Evolutionary conservation across 2,329 filamentous ascomycete genomes (phyloP), one percentile per base, ranked within the genome.

Genomic region (Podosphaera leucotricha): DNA sequence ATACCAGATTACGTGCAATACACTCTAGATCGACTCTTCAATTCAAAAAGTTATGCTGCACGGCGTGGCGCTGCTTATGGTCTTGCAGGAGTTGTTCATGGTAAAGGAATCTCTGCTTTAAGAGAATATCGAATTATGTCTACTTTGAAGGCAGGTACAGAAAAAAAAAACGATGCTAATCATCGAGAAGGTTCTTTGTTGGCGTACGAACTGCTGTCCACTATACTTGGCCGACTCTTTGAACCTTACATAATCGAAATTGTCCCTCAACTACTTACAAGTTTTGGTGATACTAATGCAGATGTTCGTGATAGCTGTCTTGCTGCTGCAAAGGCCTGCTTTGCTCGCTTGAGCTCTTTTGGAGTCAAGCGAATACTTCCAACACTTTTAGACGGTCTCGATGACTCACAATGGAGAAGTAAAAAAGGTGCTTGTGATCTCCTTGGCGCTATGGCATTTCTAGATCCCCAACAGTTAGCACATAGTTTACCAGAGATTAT

Each of bases 351-450:
- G 45, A 95, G 85, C 62, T 95, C 90, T 0, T 98, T 82, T 54
- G 90, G 90, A 60, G 92, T 98, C 47, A 92, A 93, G 63, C 72
- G 90, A 57, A 86, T 98, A 50, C 66, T 98, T 50, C 90, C 90
- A 2, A 93, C 82, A 11, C 71, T 98, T 6, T 71, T 98, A 2
- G 77, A 90, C 50, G 90, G 92, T 46, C 72, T 98, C 8, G 86
- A 95, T 50, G 90, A 98, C 50, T 75, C 82, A 44, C 87, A 95
- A 60, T 98, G 90, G 90, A 80, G 90, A 56, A 95, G 85, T 64
- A 95, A 98, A 63, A 93, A 92, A 64, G 90, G 92, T 53, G 90
- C 90, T 44, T 98, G 90, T 57, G 90, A 98, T 58, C 77, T 93
- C 21, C 71, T 98, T 13, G 90, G 90, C 59, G 90, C 90, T 49